Evolutionary conservation across 805 yeast species (phyloP), one percentile per base, ranked within the genome.

Genomic region (Yarrowia sp.): DNA sequence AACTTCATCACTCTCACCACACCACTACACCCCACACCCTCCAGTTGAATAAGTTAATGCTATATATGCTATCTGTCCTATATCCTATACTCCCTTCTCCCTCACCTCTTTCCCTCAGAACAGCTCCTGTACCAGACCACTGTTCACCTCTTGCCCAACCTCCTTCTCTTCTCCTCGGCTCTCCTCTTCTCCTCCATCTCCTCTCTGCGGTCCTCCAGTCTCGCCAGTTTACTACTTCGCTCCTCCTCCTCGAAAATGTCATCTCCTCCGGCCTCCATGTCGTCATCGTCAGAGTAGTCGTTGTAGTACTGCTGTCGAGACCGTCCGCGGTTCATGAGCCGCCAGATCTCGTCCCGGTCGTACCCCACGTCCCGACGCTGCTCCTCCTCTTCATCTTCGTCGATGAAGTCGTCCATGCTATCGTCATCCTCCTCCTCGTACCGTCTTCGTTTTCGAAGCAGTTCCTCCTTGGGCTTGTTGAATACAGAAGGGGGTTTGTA

Each of bases 231-330:
- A 45, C 87, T 81, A 12, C 97, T 89, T 42, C 84, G 75, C 70
- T 81, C 85, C 78, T 94, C 99, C 74, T 94, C 99, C 69, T 86
- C 90, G 50, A 92, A 79, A 32, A 95, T 86, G 71, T 94, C 98
- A 36, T 88, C 88, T 36, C 97, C 98, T 0, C 95, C 89, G 2
- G 97, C 97, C 76, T 94, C 98, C 98, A 95, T 94, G 74, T 91
- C 92, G 69, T 84, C 87, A 15, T 59, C 65, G 59, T 73, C 80
- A 48, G 79, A 84, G 32, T 82, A 81, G 68, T 84, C 86, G 67
- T 83, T 82, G 65, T 82, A 76, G 70, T 81, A 83, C 52, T 82
- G 78, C 0, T 80, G 73, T 55, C 91, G 80, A 68, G 83, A 81
- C 70, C 82, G 83, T 3, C 92, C 91, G 69, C 85, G 82, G 74